Evolutionary conservation across 495 filamentous ascomycete genomes (phyloP), one percentile per base, ranked within the genome.

Genomic region (Xanthoparmelia taractica): DNA sequence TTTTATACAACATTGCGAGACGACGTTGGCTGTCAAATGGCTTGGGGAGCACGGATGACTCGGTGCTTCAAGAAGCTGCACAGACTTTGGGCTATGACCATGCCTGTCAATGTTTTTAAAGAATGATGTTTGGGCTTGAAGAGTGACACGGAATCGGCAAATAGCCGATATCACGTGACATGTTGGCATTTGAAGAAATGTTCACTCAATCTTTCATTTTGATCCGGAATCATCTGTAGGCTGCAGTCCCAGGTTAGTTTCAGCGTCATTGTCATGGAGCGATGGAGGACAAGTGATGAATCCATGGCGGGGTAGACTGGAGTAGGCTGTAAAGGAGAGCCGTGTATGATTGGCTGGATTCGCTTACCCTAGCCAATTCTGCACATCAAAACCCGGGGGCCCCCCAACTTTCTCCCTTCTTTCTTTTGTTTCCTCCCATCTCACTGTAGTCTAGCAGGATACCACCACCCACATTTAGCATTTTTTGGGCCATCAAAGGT

Each of bases 321-420:
- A 10, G 11, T 50, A 27, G 43, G 56, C n/a, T 40, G 43, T 12
- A 34, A 38, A 25, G 34, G 5, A 10, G 2, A 25, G n/a, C 34
- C 40, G 20, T 31, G 41, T 34, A 58, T 63, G 58, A 69, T 69
- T 69, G 64, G 67, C 47, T 61, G 58, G 54, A 57, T 45, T 50
- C 52, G 57, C 57, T 50, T 54, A 57, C 64, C 48, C 64, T 66
- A 63, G 54, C 54, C 67, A 25, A 23, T 57, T 37, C 58, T 38
- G 57, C 66, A 61, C 37, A 64, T 54, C 61, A 66, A 69, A 69
- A 66, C 58, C 61, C 57, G 37, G 56, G 31, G 6, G 23, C 37
- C 60, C 58, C 67, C 67, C 54, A 48, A 33, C 40, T 59, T 58
- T 63, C 45, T 56, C 64, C 23, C 48, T 62, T 55, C 61, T 34